Evolutionary conservation across 2,329 filamentous ascomycete genomes (phyloP).

Genomic region (Alternaria incomplexa): DNA sequence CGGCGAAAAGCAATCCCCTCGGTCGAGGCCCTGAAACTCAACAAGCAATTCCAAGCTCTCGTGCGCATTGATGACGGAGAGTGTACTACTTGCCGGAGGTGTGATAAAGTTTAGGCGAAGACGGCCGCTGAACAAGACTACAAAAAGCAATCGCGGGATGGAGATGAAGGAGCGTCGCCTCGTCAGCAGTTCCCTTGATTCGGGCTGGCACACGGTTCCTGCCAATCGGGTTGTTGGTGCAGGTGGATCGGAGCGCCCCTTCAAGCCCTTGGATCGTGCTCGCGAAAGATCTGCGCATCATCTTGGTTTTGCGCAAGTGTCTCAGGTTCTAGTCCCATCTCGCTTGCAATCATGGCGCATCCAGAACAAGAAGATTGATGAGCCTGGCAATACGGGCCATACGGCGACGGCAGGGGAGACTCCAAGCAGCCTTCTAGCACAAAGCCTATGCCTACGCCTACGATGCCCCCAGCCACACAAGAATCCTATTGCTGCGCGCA

Average conservation of each 20-base stretch:
- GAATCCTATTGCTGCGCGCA: neutral
- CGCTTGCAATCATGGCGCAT: slow-evolving; percentile 6
- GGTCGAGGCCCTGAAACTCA: neutral
- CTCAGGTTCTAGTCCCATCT: slow-evolving; percentile 20
- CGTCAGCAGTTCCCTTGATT: slow-evolving; percentile 4
- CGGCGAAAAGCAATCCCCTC: slow-evolving; percentile 9
- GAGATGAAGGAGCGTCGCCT: slow-evolving; percentile 8
- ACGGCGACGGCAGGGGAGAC: neutral
- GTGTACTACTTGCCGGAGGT: slow-evolving; percentile 2
- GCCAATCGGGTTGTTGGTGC: slow-evolving; percentile 12
- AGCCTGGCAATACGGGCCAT: neutral
- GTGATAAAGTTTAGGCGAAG: slow-evolving; percentile 19
- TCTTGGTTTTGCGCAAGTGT: slow-evolving; percentile 18
- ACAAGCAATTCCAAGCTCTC: slow-evolving; percentile 8
- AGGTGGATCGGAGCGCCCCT: slow-evolving; percentile 13
- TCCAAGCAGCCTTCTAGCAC: neutral
- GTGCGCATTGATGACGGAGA: neutral
- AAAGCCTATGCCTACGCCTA: neutral
- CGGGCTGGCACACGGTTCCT: neutral
- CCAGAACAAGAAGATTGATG: neutral
- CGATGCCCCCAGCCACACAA: slow-evolving; percentile 1
- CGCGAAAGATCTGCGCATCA: slow-evolving; percentile 20
- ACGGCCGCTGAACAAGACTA: slow-evolving; percentile 11
- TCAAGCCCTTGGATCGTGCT: slow-evolving; percentile 14
- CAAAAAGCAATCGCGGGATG: slow-evolving; percentile 15